Conservation (phyloP, 768 basidiomycete genomes). For the Boletus subcaerulescens region DNA sequence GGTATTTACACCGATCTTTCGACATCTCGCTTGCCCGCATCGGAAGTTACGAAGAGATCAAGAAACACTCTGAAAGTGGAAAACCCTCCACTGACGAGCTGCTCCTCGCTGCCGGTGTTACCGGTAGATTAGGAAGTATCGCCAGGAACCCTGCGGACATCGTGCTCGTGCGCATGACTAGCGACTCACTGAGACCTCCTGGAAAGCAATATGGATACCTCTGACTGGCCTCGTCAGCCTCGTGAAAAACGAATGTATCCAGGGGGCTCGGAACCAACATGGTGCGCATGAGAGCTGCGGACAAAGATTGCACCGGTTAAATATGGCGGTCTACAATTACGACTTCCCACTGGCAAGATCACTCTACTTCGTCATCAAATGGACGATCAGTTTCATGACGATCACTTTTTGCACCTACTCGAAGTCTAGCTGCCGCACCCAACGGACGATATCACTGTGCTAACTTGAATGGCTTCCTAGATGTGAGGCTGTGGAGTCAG, state of each 20-base stretch:
- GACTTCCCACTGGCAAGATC: conserved; percentile 74
- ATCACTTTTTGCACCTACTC: conserved; percentile 60
- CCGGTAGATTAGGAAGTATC: conserved; percentile 80
- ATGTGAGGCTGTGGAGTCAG: no score
- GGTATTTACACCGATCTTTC: conserved; percentile 80
- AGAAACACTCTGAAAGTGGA: conserved; percentile 47
- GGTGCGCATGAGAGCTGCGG: conserved; percentile 38
- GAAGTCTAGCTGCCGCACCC: conserved; percentile 56
- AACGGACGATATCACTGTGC: no score
- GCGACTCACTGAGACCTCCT: conserved; percentile 72
- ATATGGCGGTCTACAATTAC: conserved; percentile 32
- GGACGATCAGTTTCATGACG: conserved; percentile 63
- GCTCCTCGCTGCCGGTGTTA: conserved; percentile 63
- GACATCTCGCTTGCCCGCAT: conserved; percentile 84
- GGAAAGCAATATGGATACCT: conserved; percentile 73
- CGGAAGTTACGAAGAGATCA: conserved; percentile 79
- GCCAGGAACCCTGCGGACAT: conserved; percentile 83
- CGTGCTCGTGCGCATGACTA: conserved; percentile 83
- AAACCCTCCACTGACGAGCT: conserved; percentile 52
- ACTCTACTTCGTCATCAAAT: conserved; percentile 48
- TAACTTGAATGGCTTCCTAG: no score
- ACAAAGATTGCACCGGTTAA: neutral
- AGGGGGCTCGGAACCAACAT: conserved; percentile 86
- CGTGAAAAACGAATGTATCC: no score
- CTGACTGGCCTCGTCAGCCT: conserved; percentile 66